These are phyloP conservation scores for Aspergillus sergii DNA, from an alignment of 2,329 filamentous ascomycete species.

Conservation along the genomic window DNA sequence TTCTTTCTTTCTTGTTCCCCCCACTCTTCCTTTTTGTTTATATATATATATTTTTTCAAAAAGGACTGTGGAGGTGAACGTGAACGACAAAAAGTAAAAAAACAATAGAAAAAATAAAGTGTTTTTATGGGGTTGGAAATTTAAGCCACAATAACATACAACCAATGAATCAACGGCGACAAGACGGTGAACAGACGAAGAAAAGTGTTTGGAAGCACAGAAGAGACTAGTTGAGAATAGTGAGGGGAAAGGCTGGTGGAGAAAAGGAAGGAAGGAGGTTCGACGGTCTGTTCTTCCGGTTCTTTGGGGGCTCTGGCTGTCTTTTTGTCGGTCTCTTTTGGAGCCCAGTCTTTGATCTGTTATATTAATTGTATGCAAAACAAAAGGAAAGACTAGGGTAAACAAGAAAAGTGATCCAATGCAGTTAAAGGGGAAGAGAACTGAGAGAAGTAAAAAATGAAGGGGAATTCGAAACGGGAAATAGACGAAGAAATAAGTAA, in stretches of 20 bases:
- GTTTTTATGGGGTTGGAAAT: background rate
- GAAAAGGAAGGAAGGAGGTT: background rate
- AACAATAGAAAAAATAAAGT: background rate
- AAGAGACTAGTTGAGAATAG: constrained; percentile 2
- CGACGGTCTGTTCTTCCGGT: background rate
- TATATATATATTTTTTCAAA: background rate
- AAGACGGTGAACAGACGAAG: constrained; percentile 3
- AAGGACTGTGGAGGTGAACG: background rate
- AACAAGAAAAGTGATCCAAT: background rate
- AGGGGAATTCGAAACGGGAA: background rate
- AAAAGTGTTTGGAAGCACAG: constrained; percentile 3
- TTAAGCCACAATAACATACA: constrained; percentile 1
- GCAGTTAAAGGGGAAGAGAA: background rate
- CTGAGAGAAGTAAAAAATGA: background rate
- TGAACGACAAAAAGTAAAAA: background rate
- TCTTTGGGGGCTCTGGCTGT: background rate
- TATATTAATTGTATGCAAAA: background rate
- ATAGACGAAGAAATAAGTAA: background rate
- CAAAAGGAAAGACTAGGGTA: background rate
- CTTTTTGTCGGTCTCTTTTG: background rate
- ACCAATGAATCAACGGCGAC: constrained; percentile 2
- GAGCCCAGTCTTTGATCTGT: background rate
- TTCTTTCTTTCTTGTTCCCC: background rate
- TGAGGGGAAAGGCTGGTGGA: constrained; percentile 1
- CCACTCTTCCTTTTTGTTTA: background rate